Percentiles rank a stretch among this genome's conserved stretches.
Conservation (phyloP, 2,329 filamentous ascomycete species). For the Sclerotinia trifoliorum region DNA sequence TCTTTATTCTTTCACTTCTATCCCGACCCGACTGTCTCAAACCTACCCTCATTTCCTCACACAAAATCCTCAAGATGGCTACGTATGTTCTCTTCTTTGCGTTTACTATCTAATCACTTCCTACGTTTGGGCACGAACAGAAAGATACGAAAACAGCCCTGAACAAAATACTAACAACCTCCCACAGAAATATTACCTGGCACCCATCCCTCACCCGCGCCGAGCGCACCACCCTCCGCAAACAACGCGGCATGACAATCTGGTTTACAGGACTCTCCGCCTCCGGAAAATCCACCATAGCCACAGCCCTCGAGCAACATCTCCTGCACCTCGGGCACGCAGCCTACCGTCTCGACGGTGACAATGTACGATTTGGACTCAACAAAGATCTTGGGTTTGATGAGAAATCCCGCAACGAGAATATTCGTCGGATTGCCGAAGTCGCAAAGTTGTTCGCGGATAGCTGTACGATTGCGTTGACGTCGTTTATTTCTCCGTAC, state of each 20-base stretch:
- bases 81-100: conserved; percentile 13
- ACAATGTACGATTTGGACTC: conserved; percentile 96
- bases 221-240: conserved; percentile 72
- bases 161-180: conserved; percentile 1
- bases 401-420: conserved; percentile 92
- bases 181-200: conserved; percentile 83
- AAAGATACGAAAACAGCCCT: not conserved
- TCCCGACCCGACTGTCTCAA: not conserved
- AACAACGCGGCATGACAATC: conserved; percentile 88
- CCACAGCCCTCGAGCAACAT: conserved; percentile 94
- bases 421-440: conserved; percentile 94
- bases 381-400: conserved; percentile 98
- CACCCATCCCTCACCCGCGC: conserved; percentile 73
- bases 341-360: conserved; percentile 93
- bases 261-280: conserved; percentile 98
- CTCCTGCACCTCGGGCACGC: conserved; percentile 79
- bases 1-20: not conserved
- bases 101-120: not conserved
- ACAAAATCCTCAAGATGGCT: conserved; percentile 14
- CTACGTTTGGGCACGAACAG: not conserved
- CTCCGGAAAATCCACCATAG: conserved; percentile 95
- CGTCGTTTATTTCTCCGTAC: conserved; percentile 97
- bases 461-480: conserved; percentile 80
- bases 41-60: not conserved
- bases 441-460: conserved; percentile 93